Evolutionary conservation across 164 flowering plant genomes (phyloP).

Genomic region (Aristolochia fimbriata): DNA sequence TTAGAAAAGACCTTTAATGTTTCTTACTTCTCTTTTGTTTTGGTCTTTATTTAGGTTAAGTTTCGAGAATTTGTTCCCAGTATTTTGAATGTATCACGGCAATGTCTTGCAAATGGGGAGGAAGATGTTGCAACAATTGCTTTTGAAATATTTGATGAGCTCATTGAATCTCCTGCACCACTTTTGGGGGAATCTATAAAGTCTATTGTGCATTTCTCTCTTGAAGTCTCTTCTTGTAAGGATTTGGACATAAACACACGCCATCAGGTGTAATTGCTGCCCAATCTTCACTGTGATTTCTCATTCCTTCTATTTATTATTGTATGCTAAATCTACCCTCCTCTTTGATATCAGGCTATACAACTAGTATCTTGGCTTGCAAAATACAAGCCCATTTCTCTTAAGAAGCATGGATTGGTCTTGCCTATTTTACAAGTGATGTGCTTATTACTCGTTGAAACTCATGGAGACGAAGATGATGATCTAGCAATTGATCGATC

Average conservation of each 20-base stretch:
- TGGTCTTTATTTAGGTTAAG: conserved; percentile 41
- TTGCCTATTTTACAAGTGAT: conserved; percentile 82
- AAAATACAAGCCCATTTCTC: conserved; percentile 67
- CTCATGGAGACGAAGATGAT: conserved; percentile 69
- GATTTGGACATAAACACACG: conserved; percentile 78
- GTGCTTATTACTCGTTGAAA: conserved; percentile 89
- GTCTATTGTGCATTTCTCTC: conserved; percentile 92
- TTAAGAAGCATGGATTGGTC: conserved; percentile 83
- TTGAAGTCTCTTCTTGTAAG: conserved; percentile 87
- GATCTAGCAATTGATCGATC: conserved; percentile 92
- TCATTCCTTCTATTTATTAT: neutral
- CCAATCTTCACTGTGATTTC: neutral
- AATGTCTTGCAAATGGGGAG: conserved; percentile 9
- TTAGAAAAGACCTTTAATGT: neutral
- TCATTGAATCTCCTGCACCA: too few species aligned
- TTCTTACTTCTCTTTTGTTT: neutral
- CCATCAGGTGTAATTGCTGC: conserved; percentile 57
- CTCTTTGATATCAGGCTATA: conserved; percentile 52
- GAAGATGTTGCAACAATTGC: conserved; percentile 57
- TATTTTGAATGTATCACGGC: conserved; percentile 6
- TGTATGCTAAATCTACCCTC: neutral
- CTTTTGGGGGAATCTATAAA: conserved; percentile 32
- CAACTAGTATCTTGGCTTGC: conserved; percentile 98
- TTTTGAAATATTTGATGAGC: conserved; percentile 95
- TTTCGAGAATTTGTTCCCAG: conserved; percentile 92